A percentile compares a stretch with the other conserved stretches of the same genome.
phyloP scores from a whole-genome alignment of 106 monocot genomes.

The Hemerocallis citrina region DNA sequence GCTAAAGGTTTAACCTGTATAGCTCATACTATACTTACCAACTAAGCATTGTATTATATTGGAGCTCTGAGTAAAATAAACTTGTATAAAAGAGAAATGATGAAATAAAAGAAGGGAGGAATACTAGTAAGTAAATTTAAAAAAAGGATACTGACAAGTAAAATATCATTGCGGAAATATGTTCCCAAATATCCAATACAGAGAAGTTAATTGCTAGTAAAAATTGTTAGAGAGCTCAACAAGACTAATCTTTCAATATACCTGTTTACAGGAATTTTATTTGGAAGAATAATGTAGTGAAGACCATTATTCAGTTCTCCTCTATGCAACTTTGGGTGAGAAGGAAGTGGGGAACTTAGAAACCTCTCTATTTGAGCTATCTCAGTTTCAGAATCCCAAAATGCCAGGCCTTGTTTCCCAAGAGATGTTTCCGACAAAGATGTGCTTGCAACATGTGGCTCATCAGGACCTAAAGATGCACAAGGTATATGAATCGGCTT shows the following conservation, averaged over 20 bases:
- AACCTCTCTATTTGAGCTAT: slow-evolving; percentile 38
- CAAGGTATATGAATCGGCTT: slow-evolving; percentile 24
- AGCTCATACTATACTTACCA: too few species aligned
- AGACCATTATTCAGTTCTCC: slow-evolving; percentile 93
- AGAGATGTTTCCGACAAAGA: slow-evolving; percentile 55
- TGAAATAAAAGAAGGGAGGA: too few species aligned
- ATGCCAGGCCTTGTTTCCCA: slow-evolving; percentile 41
- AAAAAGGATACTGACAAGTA: too few species aligned
- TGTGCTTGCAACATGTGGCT: slow-evolving; percentile 88
- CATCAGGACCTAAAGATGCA: slow-evolving; percentile 80
- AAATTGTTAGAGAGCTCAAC: not conserved
- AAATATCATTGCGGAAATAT: too few species aligned
- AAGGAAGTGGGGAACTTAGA: slow-evolving; percentile 51
- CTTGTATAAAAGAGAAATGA: too few species aligned
- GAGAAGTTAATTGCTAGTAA: too few species aligned
- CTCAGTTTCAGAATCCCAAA: slow-evolving; percentile 42
- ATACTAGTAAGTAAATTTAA: too few species aligned
- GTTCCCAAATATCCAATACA: too few species aligned
- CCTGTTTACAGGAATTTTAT: slow-evolving; percentile 94
- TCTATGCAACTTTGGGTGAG: slow-evolving; percentile 77
- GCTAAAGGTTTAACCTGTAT: too few species aligned
- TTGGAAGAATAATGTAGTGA: slow-evolving; percentile 85
- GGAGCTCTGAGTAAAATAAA: too few species aligned
- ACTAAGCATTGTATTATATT: too few species aligned
- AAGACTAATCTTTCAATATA: slow-evolving; percentile 8